These are phyloP conservation scores for Cicer chorassanicum DNA, from an alignment of 306 rosid genomes.

Conservation along the genomic window DNA sequence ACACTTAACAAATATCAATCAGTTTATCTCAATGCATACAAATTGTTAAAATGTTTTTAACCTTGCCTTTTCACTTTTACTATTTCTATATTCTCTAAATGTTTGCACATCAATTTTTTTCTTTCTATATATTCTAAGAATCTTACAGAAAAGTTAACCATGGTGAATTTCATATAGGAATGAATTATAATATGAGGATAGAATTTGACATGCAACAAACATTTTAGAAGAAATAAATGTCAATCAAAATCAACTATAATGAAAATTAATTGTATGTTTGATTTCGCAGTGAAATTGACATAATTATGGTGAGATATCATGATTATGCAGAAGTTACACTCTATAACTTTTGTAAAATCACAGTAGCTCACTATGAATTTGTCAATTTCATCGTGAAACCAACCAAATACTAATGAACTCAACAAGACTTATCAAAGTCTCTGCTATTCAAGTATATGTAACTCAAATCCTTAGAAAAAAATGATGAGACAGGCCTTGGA, in stretches of 20 bases:
- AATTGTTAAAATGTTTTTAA: no score
- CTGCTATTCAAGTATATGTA: conserved; percentile 46
- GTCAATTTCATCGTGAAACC: no score
- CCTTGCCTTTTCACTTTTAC: no score
- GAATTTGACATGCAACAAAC: neutral
- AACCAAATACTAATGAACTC: neutral
- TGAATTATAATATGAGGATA: neutral
- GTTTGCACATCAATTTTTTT: neutral
- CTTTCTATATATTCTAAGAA: neutral
- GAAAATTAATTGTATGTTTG: no score
- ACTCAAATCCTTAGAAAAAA: conserved; percentile 44
- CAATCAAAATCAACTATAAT: conserved; percentile 27
- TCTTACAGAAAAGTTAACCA: conserved; percentile 3
- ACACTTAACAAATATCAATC: no score
- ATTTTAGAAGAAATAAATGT: neutral
- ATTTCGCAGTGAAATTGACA: no score
- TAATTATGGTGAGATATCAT: no score
- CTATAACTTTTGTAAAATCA: no score
- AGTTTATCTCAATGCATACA: no score
- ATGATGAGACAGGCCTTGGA: conserved; percentile 40
- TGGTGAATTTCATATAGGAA: neutral
- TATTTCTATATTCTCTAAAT: neutral
- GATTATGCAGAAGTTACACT: no score
- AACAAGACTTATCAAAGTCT: conserved; percentile 44
- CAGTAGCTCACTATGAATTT: no score